Base-by-base conservation (phyloP, 441 rosid genomes). In the Populus trichocarpa region DNA sequence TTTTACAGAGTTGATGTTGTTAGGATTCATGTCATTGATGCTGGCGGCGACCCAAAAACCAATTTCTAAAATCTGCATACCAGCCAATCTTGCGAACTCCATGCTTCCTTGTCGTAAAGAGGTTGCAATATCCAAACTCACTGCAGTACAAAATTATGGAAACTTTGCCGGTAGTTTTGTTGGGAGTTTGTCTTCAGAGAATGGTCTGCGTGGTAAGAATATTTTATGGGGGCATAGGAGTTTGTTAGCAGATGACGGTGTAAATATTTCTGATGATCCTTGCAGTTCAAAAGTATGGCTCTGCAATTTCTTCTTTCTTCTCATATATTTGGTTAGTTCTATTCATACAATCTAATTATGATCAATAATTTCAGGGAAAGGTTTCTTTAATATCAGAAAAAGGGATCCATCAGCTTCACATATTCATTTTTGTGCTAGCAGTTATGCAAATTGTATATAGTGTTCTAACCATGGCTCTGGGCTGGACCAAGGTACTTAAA, bases 351-450 rank as follows among this genome's bases (percentile, higher is more conserved):
- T 12, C 32, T 66, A 66, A 66, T 53, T 10, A 26, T 75, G 14
- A 46, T 10, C 14, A 70, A 16, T 5, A 32, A 32, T 77, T 71
- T 32, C 83, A 92, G 97, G 91, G 83, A 57, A 85, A 74, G 86
- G 80, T 82, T 0, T 78, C 93, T 32, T 69, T 92, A 0, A 89
- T 92, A 59, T 88, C 95, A 32, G 46, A 69, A 83, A 80, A 88
- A 12, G 95, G 97, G 69, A 42, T 88, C 63, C 89, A 82, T 77
- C 95, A 92, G 82, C 86, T 92, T 32, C 88, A 80, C 76, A 85
- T 81, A 82, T 88, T 92, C 80, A 79, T 92, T 13, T 92, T 89
- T 66, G 91, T 87, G 72, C 77, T 92, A 73, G 97, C 97, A 2
- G 90, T 86, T 33, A 88, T 84, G 89, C 97, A 92, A 64, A 84